A percentile compares a stretch with the other conserved stretches of the same genome.
Conservation (phyloP, 495 filamentous ascomycete genomes). For the Parmelia sp. region DNA sequence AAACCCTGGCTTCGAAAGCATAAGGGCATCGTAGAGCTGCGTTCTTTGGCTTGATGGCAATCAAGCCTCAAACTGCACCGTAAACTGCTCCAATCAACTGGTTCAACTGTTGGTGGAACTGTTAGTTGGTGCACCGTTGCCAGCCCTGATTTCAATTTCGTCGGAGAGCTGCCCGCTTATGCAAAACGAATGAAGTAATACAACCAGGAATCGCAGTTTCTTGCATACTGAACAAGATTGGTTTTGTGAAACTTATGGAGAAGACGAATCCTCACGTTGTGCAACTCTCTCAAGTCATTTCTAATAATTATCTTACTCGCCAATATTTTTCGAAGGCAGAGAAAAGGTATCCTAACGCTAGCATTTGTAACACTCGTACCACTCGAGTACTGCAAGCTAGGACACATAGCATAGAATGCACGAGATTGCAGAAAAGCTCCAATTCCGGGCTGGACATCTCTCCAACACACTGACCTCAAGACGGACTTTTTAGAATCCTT, state of each 20-base stretch:
- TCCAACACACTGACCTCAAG: neutral
- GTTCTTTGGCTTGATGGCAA: slow-evolving; percentile 52
- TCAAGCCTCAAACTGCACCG: too few species aligned
- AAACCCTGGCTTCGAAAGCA: slow-evolving; percentile 76
- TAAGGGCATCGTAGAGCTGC: too few species aligned
- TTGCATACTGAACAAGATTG: neutral
- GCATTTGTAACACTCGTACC: neutral
- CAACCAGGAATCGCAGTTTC: too few species aligned
- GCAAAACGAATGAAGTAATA: neutral
- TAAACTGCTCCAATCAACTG: too few species aligned
- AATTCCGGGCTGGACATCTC: neutral
- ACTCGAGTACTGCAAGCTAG: neutral
- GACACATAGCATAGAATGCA: neutral
- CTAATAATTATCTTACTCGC: neutral
- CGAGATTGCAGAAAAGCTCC: neutral
- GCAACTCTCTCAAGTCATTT: neutral
- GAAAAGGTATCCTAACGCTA: neutral
- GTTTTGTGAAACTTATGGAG: neutral
- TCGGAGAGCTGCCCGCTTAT: neutral
- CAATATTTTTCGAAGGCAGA: neutral
- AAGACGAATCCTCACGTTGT: neutral
- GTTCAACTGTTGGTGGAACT: too few species aligned
- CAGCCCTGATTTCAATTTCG: neutral
- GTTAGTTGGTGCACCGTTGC: too few species aligned
- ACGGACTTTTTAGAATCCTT: neutral